These are phyloP conservation scores for Geotrichum australiense DNA, from an alignment of 1,139 yeast genomes.

Conservation along the genomic window DNA sequence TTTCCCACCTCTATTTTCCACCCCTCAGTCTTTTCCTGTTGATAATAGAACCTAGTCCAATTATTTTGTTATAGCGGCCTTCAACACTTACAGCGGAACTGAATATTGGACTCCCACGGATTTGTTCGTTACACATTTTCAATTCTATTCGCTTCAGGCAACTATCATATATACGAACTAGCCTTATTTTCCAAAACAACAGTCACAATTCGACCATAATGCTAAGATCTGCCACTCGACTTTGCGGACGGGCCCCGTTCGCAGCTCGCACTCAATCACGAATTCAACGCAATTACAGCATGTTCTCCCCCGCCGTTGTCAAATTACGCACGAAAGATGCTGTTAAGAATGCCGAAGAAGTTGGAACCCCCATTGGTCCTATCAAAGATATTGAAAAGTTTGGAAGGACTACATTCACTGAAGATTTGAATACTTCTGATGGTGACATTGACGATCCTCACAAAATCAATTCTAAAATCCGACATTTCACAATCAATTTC, in stretches of 20 bases:
- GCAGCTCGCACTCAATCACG: constrained; percentile 14
- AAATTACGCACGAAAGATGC: constrained; percentile 18
- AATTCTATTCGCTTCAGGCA: neutral
- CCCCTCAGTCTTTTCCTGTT: neutral
- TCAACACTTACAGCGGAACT: too few relatives aligned
- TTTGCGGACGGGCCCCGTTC: constrained; percentile 7
- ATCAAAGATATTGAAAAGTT: constrained; percentile 30
- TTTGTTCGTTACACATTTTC: too few relatives aligned
- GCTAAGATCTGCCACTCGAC: constrained; percentile 16
- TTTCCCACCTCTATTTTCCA: constrained; percentile 3
- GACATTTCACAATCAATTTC: constrained; percentile 84
- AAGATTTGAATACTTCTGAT: constrained; percentile 29
- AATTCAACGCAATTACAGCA: constrained; percentile 13
- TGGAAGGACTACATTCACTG: constrained; percentile 33
- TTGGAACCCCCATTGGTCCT: constrained; percentile 32
- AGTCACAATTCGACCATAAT: constrained; percentile 1
- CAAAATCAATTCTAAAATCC: constrained; percentile 44
- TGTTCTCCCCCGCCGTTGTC: constrained; percentile 12
- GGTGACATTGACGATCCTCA: constrained; percentile 25
- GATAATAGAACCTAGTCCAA: too few relatives aligned
- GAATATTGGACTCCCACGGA: too few relatives aligned
- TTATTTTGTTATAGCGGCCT: too few relatives aligned
- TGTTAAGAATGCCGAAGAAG: constrained; percentile 24
- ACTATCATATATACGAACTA: too few relatives aligned
- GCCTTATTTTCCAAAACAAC: neutral